A percentile compares a stretch with the other conserved stretches of the same genome.
phyloP scores from a whole-genome alignment of 257 asterid species.

The Solanum gracilifrons region DNA sequence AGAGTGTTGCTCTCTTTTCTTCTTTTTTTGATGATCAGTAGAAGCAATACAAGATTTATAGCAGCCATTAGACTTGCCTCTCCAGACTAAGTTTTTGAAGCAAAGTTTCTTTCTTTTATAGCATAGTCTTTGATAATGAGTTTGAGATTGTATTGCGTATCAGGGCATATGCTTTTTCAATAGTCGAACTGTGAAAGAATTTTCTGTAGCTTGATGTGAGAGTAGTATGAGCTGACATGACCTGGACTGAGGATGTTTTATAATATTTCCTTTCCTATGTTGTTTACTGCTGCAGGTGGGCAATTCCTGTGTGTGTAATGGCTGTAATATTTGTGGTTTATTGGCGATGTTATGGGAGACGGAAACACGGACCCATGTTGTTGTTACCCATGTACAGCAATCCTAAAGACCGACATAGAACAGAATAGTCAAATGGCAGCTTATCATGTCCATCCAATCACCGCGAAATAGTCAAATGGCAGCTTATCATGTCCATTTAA shows the following conservation, averaged over 20 bases:
- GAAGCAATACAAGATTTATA: not conserved
- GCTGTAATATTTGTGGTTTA: conserved; percentile 45
- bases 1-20: not conserved
- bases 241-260: not conserved
- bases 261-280: not conserved
- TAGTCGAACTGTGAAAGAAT: not conserved
- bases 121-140: not conserved
- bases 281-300: conserved; percentile 66
- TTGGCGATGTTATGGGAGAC: conserved; percentile 85
- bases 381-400: conserved; percentile 58
- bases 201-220: not conserved
- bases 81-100: not conserved
- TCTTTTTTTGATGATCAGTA: not conserved
- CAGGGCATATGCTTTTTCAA: not conserved
- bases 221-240: not conserved
- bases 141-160: not conserved
- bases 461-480: not conserved
- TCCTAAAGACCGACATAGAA: conserved; percentile 65
- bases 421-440: conserved; percentile 39
- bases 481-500: not conserved
- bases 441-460: not conserved
- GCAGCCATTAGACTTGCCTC: not conserved
- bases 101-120: not conserved
- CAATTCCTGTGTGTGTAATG: conserved; percentile 50
- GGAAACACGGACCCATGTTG: conserved; percentile 57